Percentiles rank a stretch among this genome's conserved stretches.
Conservation (phyloP, 106 monocot species). For the Chionographis japonica region DNA sequence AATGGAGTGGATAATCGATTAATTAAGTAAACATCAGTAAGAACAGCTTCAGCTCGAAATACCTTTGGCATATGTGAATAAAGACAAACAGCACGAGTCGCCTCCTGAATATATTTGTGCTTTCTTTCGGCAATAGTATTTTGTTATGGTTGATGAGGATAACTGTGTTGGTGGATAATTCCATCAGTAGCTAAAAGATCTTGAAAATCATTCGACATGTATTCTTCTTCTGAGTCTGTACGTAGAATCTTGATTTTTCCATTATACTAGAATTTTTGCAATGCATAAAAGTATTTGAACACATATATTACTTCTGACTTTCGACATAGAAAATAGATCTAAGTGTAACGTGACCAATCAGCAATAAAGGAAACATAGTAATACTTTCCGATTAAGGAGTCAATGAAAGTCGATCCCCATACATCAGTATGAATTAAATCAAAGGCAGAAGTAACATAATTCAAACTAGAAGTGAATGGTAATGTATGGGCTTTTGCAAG, state of each 20-base stretch:
- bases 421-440: slow-evolving; percentile 10
- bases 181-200: not conserved
- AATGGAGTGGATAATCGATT: not conserved
- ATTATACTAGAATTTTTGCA: not conserved
- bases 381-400: not conserved
- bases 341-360: slow-evolving; percentile 14
- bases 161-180: slow-evolving; percentile 13
- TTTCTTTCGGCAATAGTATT: slow-evolving; percentile 13
- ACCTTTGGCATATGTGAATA: not conserved
- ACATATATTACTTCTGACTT: slow-evolving; percentile 1
- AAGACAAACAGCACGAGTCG: slow-evolving; percentile 1
- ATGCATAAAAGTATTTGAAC: not conserved
- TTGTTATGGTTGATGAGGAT: slow-evolving; percentile 10
- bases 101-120: slow-evolving; percentile 10
- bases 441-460: not conserved
- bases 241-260: slow-evolving; percentile 1
- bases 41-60: slow-evolving; percentile 10
- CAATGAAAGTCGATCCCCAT: not conserved
- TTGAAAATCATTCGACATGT: slow-evolving; percentile 1
- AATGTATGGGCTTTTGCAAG: too few species aligned
- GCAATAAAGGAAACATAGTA: slow-evolving; percentile 7
- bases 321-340: not conserved
- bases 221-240: slow-evolving; percentile 11
- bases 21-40: slow-evolving; percentile 7
- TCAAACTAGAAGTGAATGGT: not conserved